phyloP scores from a whole-genome alignment of 2,329 filamentous ascomycete species.

The Sarocladiaceae sp. region DNA sequence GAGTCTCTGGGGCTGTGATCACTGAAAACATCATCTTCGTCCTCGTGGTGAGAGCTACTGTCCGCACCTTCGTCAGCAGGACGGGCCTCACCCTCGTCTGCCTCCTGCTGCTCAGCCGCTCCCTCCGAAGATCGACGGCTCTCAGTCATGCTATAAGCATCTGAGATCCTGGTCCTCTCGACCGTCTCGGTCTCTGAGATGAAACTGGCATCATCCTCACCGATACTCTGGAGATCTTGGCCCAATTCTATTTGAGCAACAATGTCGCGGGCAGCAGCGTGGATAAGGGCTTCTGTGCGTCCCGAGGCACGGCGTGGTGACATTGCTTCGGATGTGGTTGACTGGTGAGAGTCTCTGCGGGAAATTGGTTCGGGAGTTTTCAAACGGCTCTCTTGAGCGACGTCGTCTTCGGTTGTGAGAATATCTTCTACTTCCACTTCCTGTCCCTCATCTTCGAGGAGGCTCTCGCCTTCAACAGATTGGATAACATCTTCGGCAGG shows the following conservation, averaged over 20 bases:
- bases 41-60: constrained; percentile 46
- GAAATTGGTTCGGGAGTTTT: constrained; percentile 9
- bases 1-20: constrained; percentile 54
- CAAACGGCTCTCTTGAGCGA: neutral
- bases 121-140: constrained; percentile 8
- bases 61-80: constrained; percentile 29
- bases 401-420: neutral
- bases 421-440: neutral
- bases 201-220: constrained; percentile 18
- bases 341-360: constrained; percentile 17
- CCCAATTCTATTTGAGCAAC: constrained; percentile 40
- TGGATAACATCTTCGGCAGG: neutral
- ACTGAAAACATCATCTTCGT: constrained; percentile 56
- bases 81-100: no score
- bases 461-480: neutral
- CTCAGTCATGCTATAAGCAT: constrained; percentile 1
- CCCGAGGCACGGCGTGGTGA: constrained; percentile 34
- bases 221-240: neutral
- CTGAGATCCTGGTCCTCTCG: neutral
- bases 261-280: constrained; percentile 47
- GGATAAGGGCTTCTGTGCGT: constrained; percentile 48
- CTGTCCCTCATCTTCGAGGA: neutral
- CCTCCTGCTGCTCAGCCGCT: constrained; percentile 6
- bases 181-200: constrained; percentile 12
- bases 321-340: constrained; percentile 15